Evolutionary conservation across 176 grass and related monocot species (phyloP).

Genomic region (Pharus latifolius): DNA sequence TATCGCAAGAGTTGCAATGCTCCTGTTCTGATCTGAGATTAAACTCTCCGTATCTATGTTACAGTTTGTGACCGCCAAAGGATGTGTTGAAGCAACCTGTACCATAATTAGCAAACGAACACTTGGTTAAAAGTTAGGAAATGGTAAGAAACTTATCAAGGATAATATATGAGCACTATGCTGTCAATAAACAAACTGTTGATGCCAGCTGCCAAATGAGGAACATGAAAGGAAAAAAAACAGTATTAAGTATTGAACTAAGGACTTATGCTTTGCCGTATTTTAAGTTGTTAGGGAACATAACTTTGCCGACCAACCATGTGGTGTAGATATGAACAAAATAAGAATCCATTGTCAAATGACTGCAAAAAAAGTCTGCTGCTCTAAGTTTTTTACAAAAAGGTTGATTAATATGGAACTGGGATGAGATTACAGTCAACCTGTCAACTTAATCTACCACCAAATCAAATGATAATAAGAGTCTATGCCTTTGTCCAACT

Average conservation of each 20-base stretch:
- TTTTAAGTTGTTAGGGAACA: background rate
- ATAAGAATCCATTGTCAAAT: background rate
- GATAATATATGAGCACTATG: background rate
- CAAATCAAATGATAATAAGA: background rate
- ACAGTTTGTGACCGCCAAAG: conserved; percentile 94
- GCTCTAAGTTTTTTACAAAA: background rate
- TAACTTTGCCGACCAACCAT: background rate
- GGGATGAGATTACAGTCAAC: background rate
- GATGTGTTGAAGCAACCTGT: conserved; percentile 93
- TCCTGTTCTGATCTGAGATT: conserved; percentile 97
- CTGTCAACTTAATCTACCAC: background rate
- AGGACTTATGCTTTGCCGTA: background rate
- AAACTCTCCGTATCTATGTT: conserved; percentile 99
- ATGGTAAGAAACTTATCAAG: background rate
- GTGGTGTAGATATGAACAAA: background rate
- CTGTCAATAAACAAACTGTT: background rate
- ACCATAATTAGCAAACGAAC: conserved; percentile 9
- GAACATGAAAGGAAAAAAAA: background rate
- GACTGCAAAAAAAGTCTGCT: too few species aligned
- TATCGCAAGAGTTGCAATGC: conserved; percentile 96
- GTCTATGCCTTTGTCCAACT: background rate
- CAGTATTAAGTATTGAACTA: background rate
- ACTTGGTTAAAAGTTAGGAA: conserved; percentile 11
- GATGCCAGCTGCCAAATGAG: background rate
- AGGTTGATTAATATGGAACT: background rate